Evolutionary conservation across 2,329 filamentous ascomycete genomes (phyloP).

Genomic region (Monosporascus sp.): DNA sequence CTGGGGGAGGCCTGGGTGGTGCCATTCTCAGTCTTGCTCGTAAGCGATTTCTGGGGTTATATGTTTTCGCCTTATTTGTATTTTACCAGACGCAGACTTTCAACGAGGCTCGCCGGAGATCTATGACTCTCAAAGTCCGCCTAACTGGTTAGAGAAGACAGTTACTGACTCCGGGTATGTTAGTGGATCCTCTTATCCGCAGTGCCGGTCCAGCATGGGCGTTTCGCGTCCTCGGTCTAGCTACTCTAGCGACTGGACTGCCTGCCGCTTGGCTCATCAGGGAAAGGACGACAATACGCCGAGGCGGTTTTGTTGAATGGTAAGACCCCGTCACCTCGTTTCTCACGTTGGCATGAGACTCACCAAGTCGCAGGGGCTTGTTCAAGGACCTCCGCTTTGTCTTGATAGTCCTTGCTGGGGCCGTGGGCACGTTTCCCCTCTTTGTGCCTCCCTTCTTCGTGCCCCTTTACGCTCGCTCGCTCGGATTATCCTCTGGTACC

Average conservation of each 20-base stretch:
- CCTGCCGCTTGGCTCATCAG: conserved; percentile 50
- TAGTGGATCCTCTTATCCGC: conserved; percentile 32
- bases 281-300: conserved; percentile 36
- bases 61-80: too few relatives aligned
- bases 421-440: conserved; percentile 53
- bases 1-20: conserved; percentile 43
- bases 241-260: conserved; percentile 46
- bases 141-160: too few relatives aligned
- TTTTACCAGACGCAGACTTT: too few relatives aligned
- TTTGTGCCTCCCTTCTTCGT: conserved; percentile 51
- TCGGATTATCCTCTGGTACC: conserved; percentile 46
- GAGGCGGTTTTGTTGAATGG: conserved; percentile 43
- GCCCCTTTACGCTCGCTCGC: conserved; percentile 49
- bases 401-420: conserved; percentile 47
- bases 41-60: too few relatives aligned
- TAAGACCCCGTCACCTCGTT: conserved; percentile 16
- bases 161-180: too few relatives aligned
- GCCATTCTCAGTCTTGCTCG: conserved; percentile 35
- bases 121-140: too few relatives aligned
- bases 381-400: conserved; percentile 41
- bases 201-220: conserved; percentile 43
- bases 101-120: too few relatives aligned
- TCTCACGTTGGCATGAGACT: background rate
- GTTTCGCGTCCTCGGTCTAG: conserved; percentile 47
- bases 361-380: background rate